These are phyloP conservation scores for Jatropha podagrica DNA, from an alignment of 441 rosid species.

Conservation along the genomic window DNA sequence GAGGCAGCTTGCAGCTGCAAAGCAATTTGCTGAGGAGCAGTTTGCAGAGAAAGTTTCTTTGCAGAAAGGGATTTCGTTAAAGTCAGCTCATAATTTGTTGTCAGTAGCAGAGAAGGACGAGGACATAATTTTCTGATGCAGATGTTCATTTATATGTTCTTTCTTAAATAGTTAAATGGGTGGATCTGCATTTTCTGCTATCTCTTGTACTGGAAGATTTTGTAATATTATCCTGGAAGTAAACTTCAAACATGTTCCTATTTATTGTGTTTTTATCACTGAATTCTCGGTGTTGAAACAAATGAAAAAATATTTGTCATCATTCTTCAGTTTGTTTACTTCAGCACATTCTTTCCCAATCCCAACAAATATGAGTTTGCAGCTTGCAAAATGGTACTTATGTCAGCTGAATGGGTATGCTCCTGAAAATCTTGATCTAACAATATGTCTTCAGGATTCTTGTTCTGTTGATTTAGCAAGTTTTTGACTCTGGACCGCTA, in stretches of 20 bases:
- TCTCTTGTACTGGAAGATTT: neutral
- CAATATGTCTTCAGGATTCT: no score
- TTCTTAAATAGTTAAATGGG: conserved; percentile 17
- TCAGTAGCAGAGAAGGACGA: conserved; percentile 62
- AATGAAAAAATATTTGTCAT: neutral
- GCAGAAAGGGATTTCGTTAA: conserved; percentile 60
- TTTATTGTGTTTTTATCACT: conserved; percentile 9
- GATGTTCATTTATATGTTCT: conserved; percentile 16
- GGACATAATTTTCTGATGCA: conserved; percentile 73
- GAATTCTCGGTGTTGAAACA: neutral
- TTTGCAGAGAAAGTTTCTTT: conserved; percentile 58
- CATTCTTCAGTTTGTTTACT: neutral
- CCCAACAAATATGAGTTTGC: no score
- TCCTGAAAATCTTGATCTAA: no score
- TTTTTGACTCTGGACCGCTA: no score
- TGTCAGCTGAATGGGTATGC: no score
- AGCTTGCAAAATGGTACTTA: no score
- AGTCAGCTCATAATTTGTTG: conserved; percentile 58
- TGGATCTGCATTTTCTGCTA: conserved; percentile 1
- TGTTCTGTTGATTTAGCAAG: no score
- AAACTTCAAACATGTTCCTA: neutral
- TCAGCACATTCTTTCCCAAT: neutral
- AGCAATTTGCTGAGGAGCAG: conserved; percentile 66
- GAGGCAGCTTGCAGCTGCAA: conserved; percentile 51
- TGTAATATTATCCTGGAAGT: neutral